phyloP scores from a whole-genome alignment of 2,329 filamentous ascomycete species.

The Aspergillus sp. region DNA sequence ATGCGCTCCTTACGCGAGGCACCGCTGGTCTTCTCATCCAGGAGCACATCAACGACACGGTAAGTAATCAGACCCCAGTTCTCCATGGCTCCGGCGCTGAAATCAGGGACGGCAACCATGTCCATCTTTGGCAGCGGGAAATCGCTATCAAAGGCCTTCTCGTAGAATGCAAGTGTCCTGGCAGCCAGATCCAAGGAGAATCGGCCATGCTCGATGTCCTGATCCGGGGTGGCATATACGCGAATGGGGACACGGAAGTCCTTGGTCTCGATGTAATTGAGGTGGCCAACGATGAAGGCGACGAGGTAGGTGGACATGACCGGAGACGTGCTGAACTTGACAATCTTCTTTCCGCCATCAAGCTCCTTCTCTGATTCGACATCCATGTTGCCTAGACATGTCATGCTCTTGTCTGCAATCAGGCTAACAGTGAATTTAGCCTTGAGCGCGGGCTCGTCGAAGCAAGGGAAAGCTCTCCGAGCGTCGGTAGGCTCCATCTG shows the following conservation, averaged over 20 bases:
- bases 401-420: slow-evolving; percentile 86
- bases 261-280: slow-evolving; percentile 91
- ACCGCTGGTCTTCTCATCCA: slow-evolving; percentile 89
- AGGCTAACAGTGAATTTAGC: slow-evolving; percentile 90
- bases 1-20: slow-evolving; percentile 90
- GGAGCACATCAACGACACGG: slow-evolving; percentile 84
- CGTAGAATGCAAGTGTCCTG: slow-evolving; percentile 89
- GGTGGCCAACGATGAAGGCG: slow-evolving; percentile 90
- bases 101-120: slow-evolving; percentile 95
- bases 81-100: slow-evolving; percentile 95
- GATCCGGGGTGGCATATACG: slow-evolving; percentile 90
- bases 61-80: slow-evolving; percentile 98
- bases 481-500: slow-evolving; percentile 98
- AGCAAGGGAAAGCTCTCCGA: slow-evolving; percentile 90
- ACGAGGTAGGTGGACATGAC: slow-evolving; percentile 96
- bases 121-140: slow-evolving; percentile 95
- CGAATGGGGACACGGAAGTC: slow-evolving; percentile 89
- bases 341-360: slow-evolving; percentile 74
- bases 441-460: slow-evolving; percentile 94
- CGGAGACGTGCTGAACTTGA: slow-evolving; percentile 90
- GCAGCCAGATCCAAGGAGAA: slow-evolving; percentile 91
- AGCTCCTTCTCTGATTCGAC: slow-evolving; percentile 78
- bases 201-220: slow-evolving; percentile 85
- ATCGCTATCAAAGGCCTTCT: slow-evolving; percentile 86
- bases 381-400: slow-evolving; percentile 97